phyloP scores from a whole-genome alignment of 768 basidiomycete genomes.

The Boletales sp. region DNA sequence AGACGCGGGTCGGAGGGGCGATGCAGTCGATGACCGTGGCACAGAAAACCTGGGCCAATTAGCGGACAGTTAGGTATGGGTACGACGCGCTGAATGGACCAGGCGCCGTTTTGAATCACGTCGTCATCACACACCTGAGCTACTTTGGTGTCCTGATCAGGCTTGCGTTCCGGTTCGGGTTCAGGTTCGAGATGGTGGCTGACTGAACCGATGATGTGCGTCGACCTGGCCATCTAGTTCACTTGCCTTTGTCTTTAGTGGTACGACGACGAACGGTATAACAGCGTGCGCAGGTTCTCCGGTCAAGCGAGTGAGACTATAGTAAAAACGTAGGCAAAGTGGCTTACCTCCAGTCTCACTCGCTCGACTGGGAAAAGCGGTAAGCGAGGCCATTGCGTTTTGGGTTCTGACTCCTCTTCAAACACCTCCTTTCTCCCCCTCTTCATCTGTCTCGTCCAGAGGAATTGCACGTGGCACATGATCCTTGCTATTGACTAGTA shows the following conservation, averaged over 20 bases:
- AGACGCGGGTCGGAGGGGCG: too few relatives aligned
- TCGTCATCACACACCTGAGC: not conserved
- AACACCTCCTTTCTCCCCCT: not conserved
- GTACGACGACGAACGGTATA: conserved; percentile 7
- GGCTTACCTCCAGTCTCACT: too few relatives aligned
- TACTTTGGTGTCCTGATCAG: too few relatives aligned
- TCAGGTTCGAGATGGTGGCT: not conserved
- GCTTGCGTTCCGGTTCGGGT: not conserved
- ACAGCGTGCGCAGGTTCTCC: too few relatives aligned
- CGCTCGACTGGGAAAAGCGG: too few relatives aligned
- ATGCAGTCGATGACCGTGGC: too few relatives aligned
- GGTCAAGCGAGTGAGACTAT: too few relatives aligned
- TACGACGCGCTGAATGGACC: conserved; percentile 1
- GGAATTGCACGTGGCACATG: conserved; percentile 8
- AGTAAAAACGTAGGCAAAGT: too few relatives aligned
- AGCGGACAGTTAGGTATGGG: not conserved
- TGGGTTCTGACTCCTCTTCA: too few relatives aligned
- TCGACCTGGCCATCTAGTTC: not conserved
- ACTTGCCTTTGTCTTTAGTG: not conserved
- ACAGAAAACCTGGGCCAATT: too few relatives aligned
- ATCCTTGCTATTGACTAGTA: conserved; percentile 18
- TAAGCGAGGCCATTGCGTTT: conserved; percentile 13
- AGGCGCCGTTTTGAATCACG: not conserved
- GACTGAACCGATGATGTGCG: conserved; percentile 18
- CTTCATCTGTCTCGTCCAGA: not conserved